Evolutionary conservation across 73 alveolate species (phyloP).

Genomic region (Urostyla sp.): DNA sequence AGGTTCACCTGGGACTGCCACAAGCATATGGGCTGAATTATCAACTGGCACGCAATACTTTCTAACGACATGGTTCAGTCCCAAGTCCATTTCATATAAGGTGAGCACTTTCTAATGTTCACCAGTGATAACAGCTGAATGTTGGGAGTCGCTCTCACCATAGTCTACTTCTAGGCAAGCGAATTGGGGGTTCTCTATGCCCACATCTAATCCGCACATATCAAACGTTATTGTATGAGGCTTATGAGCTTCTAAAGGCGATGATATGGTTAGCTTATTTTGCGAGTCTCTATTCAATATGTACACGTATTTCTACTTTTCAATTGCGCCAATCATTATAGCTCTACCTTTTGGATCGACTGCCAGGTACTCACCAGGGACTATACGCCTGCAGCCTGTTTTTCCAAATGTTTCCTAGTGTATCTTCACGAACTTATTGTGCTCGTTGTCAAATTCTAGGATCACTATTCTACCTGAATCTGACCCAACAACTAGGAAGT

Average conservation of each 20-base stretch:
- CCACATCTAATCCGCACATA: slow-evolving; percentile 99
- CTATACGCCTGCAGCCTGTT: slow-evolving; percentile 98
- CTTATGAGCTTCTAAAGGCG: slow-evolving; percentile 99
- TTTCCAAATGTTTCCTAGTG: slow-evolving; percentile 99
- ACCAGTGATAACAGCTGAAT: slow-evolving; percentile 87
- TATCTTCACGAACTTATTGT: slow-evolving; percentile 88
- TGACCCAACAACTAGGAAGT: slow-evolving; percentile 88
- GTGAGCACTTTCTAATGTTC: slow-evolving; percentile 87
- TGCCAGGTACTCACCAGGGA: slow-evolving; percentile 99
- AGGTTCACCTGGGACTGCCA: slow-evolving; percentile 96
- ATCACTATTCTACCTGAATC: slow-evolving; percentile 95
- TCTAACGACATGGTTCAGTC: slow-evolving; percentile 97
- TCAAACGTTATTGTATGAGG: slow-evolving; percentile 97
- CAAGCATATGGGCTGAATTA: slow-evolving; percentile 94
- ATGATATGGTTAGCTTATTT: slow-evolving; percentile 92
- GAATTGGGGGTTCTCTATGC: slow-evolving; percentile 98
- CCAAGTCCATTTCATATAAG: slow-evolving; percentile 98
- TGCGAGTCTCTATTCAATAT: slow-evolving; percentile 96
- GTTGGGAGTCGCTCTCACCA: slow-evolving; percentile 92
- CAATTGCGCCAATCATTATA: slow-evolving; percentile 98
- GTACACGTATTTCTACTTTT: slow-evolving; percentile 98
- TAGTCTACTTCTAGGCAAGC: slow-evolving; percentile 98
- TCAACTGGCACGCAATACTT: slow-evolving; percentile 94
- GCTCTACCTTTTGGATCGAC: slow-evolving; percentile 99
- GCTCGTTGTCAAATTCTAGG: slow-evolving; percentile 81